These are phyloP conservation scores for Moelleriella libera DNA, from an alignment of 2,329 filamentous ascomycete species.

Conservation along the genomic window DNA sequence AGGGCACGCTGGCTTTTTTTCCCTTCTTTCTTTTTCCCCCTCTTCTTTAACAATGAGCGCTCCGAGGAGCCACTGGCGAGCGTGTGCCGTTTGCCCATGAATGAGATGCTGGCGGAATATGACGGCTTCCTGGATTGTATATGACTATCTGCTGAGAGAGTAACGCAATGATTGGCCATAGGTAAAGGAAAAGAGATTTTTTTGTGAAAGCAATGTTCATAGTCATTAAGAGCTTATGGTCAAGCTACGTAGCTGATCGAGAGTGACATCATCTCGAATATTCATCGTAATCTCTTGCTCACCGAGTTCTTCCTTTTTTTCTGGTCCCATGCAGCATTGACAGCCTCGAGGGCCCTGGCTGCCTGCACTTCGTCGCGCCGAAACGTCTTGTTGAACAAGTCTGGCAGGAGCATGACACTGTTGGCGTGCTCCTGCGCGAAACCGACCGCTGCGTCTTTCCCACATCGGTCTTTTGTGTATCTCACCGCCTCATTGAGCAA, in stretches of 20 bases:
- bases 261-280: neutral
- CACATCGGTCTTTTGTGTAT: slow-evolving; percentile 52
- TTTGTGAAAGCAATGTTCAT: too few species aligned
- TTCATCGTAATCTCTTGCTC: neutral
- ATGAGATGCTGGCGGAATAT: too few species aligned
- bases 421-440: slow-evolving; percentile 73
- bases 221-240: too few species aligned
- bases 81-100: too few species aligned
- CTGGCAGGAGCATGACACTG: slow-evolving; percentile 47
- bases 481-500: slow-evolving; percentile 61
- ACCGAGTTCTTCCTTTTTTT: slow-evolving; percentile 31
- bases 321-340: slow-evolving; percentile 29
- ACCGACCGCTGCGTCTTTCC: slow-evolving; percentile 50
- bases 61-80: too few species aligned
- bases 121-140: too few species aligned
- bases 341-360: slow-evolving; percentile 35
- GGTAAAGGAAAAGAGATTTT: too few species aligned
- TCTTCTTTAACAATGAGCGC: too few species aligned
- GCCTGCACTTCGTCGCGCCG: slow-evolving; percentile 44
- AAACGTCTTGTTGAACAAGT: slow-evolving; percentile 47
- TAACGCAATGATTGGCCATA: too few species aligned
- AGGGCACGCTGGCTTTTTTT: neutral
- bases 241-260: too few species aligned
- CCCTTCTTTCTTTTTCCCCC: neutral
- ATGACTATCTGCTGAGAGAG: too few species aligned